These are phyloP conservation scores for Trichoderma pleuroti DNA, from an alignment of 2,329 filamentous ascomycete genomes.

Conservation along the genomic window DNA sequence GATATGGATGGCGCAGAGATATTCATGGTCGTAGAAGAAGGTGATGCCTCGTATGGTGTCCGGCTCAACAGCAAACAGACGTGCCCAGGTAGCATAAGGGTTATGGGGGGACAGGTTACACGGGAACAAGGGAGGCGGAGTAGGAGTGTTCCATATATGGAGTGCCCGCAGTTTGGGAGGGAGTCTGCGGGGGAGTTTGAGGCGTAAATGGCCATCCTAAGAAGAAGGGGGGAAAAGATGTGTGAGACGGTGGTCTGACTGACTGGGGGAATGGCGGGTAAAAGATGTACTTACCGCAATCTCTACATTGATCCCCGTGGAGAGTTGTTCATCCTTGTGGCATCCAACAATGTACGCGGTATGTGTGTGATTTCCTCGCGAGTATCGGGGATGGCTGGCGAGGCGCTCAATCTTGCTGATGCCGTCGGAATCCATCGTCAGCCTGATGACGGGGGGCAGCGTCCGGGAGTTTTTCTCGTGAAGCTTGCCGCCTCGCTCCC, in stretches of 20 bases:
- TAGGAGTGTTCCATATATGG: not conserved
- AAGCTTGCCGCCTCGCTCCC: not conserved
- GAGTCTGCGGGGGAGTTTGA: not conserved
- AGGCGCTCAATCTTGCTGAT: not conserved
- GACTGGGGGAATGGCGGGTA: no score
- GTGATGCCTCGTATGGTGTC: not conserved
- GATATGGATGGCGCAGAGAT: not conserved
- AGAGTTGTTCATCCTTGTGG: no score
- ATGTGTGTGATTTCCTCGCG: not conserved
- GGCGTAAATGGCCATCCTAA: not conserved
- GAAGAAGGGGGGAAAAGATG: not conserved
- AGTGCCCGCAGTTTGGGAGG: not conserved
- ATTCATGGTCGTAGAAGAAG: not conserved
- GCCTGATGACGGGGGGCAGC: not conserved
- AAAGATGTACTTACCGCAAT: not conserved
- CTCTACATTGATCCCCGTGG: not conserved
- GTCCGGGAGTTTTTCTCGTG: not conserved
- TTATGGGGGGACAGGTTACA: not conserved
- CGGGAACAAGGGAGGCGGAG: not conserved
- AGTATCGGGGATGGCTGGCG: not conserved
- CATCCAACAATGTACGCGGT: not conserved
- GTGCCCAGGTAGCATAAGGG: not conserved
- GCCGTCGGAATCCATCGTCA: not conserved
- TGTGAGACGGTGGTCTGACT: not conserved
- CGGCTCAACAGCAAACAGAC: not conserved